phyloP scores from a whole-genome alignment of 257 asterid genomes.

The Ocimum tenuiflorum region DNA sequence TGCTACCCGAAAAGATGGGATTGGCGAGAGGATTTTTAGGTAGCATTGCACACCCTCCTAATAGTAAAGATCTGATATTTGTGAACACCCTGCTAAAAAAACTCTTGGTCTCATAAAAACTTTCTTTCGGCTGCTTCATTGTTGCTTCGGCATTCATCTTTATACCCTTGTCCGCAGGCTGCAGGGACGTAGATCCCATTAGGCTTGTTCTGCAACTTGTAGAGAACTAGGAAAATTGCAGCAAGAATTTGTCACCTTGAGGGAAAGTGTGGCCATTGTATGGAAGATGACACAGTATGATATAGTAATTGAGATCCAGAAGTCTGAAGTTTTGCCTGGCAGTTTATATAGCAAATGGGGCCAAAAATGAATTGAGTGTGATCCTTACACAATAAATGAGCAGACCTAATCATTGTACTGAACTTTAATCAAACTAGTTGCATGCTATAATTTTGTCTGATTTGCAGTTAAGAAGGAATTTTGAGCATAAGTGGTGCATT shows the following conservation, averaged over 20 bases:
- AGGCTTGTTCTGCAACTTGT: conserved; percentile 16
- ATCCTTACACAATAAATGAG: conserved; percentile 17
- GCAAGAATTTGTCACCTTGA: conserved; percentile 12
- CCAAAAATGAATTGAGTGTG: not conserved
- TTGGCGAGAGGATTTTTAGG: conserved; percentile 27
- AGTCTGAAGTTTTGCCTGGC: conserved; percentile 13
- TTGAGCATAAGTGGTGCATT: not conserved
- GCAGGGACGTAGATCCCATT: conserved; percentile 12
- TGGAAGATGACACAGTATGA: not conserved
- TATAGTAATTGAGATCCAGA: conserved; percentile 5
- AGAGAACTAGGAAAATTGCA: conserved; percentile 2
- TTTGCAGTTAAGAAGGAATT: not conserved
- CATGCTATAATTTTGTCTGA: conserved; percentile 8
- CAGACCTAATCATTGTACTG: conserved; percentile 14
- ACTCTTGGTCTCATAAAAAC: conserved; percentile 40
- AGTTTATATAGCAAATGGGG: conserved; percentile 11
- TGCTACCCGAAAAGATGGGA: conserved; percentile 27
- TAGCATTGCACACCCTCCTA: conserved; percentile 35
- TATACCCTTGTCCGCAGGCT: conserved; percentile 15
- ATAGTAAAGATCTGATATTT: conserved; percentile 39
- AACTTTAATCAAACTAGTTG: not conserved
- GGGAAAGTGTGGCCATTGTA: not conserved
- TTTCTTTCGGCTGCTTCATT: conserved; percentile 37
- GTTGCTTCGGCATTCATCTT: conserved; percentile 35
- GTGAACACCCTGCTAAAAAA: conserved; percentile 33